Base-by-base conservation (phyloP, 106 monocot genomes). In the Gastrodia elata region DNA sequence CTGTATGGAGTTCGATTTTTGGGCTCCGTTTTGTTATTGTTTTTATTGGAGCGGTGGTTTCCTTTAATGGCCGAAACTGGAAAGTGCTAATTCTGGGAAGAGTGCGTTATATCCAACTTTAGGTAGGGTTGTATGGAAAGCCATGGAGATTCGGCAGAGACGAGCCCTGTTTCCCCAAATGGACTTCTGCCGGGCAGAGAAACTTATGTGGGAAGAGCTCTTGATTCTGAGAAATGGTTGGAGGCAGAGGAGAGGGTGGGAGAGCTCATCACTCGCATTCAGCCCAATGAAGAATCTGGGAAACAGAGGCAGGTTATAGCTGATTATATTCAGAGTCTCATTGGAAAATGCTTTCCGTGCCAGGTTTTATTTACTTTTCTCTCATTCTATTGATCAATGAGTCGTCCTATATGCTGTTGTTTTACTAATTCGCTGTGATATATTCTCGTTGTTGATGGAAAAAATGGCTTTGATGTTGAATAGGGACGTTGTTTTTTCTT, bases 311-410 rank as follows among this genome's bases (percentile, higher is more conserved):
- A 61, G 14, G 61, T 11, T 61, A 32, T 61, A 61, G 61, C 61
- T 32, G 61, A 61, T 61, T 61, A 61, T 61, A 32, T 61, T 61
- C 61, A 61, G 61, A 61, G 61, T 32, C 14, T 61, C 1, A 32
- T 61, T 61, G 61, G 61, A 32, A 61, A 61, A 32, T 61, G 61
- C 28, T 61, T 61, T 32, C 14, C 61, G 27, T 61, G 61, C 22
- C 61, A 61, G 61, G 61, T 61, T 26, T 33, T 11, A 5, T 52
- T 48, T n/a, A 18, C 0, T 61, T 61, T 59, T 61, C 32, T 61
- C 61, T 61, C 61, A 61, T 61, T 32, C 32, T 61, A 13, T 6
- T 61, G 61, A 61, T 61, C 61, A 14, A 32, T 61, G 61, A 61
- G 61, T 33, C 32, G 32, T 44, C 13, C 43, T n/a, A 52, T 6